Evolutionary conservation across 768 basidiomycete species (phyloP).

Genomic region (Kwoniella shandongensis): DNA sequence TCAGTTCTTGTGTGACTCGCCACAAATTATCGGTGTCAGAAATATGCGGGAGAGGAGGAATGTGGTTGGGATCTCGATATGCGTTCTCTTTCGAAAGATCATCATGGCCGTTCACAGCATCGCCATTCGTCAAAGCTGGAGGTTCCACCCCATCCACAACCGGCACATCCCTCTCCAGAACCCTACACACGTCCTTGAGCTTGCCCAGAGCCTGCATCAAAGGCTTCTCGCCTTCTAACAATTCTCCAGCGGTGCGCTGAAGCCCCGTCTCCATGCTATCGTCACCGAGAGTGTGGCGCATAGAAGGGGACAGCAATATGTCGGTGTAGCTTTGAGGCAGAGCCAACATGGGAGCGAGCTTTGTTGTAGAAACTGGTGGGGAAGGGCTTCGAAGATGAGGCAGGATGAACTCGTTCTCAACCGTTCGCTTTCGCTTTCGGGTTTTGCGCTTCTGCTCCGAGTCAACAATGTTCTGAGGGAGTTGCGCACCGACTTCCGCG

Average conservation of each 20-base stretch:
- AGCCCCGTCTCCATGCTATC: constrained; percentile 51
- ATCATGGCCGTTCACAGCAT: neutral
- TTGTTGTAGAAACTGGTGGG: constrained; percentile 35
- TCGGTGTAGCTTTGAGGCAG: constrained; percentile 49
- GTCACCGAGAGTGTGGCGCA: constrained; percentile 51
- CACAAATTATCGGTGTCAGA: constrained; percentile 44
- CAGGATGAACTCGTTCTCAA: constrained; percentile 24
- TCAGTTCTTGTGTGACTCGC: constrained; percentile 41
- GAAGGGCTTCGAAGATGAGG: constrained; percentile 47
- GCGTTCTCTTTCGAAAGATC: constrained; percentile 4
- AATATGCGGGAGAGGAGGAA: constrained; percentile 37
- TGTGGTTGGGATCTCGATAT: constrained; percentile 8
- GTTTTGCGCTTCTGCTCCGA: constrained; percentile 11
- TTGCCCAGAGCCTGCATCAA: constrained; percentile 47
- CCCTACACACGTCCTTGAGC: constrained; percentile 40
- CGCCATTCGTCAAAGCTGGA: neutral
- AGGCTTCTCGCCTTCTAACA: constrained; percentile 52
- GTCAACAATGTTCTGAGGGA: constrained; percentile 30
- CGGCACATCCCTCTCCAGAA: constrained; percentile 29
- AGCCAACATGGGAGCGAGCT: constrained; percentile 38
- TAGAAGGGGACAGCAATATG: constrained; percentile 46
- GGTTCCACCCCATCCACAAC: neutral
- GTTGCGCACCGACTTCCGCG: constrained; percentile 33
- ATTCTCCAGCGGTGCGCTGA: constrained; percentile 50
- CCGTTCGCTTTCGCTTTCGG: constrained; percentile 23